Base-by-base conservation (phyloP, 2,329 filamentous ascomycete genomes). In the Epichloe brachyelytri region DNA sequence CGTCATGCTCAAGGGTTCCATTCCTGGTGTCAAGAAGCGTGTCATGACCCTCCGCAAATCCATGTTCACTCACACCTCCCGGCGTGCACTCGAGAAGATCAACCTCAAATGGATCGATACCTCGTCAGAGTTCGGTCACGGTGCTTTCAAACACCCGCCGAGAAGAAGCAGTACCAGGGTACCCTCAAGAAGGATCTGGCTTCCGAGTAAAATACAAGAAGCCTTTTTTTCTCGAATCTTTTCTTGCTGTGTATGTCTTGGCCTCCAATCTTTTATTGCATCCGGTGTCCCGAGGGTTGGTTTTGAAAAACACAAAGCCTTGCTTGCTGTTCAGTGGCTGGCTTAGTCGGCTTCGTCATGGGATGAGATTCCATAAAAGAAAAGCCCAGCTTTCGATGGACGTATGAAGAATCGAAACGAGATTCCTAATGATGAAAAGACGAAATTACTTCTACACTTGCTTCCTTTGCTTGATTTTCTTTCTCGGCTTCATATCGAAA, bases 51-150 rank as follows among this genome's bases (percentile, higher is more conserved):
- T 98, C 66, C 87, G 93, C 75, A 98, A 97, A 82, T 94, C 91
- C 63, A 93, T 98, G 82, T 97, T 93, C 83, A 80, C 79, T 57
- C 93, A 98, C 82, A 97, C 90, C 65, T 95, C 86, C 69, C 82
- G 93, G 71, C 89, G 85, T 73, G 88, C 93, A 52, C 81, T 95
- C 69, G 93, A 98, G 86, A 97, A 98, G 88, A 87, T 97, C 73
- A 88, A 91, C 70, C 87, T 98, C 79, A 98, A 98, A 79, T 98
- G 93, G 93, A 98, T 98, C 86, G 93, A 98, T 70, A 98, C 93
- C 66, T 96, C 90, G 57, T 96, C 90, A 78, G 95, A 98, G 82
- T 98, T 98, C 75, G 93, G 93, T 76, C 93, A 98, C 80, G 93
- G 93, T 83, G 91, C 89, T 68, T 98, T 95, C 93, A 98, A 82